Conservation (phyloP, 2,329 filamentous ascomycete species). For the Alternaria rosae region DNA sequence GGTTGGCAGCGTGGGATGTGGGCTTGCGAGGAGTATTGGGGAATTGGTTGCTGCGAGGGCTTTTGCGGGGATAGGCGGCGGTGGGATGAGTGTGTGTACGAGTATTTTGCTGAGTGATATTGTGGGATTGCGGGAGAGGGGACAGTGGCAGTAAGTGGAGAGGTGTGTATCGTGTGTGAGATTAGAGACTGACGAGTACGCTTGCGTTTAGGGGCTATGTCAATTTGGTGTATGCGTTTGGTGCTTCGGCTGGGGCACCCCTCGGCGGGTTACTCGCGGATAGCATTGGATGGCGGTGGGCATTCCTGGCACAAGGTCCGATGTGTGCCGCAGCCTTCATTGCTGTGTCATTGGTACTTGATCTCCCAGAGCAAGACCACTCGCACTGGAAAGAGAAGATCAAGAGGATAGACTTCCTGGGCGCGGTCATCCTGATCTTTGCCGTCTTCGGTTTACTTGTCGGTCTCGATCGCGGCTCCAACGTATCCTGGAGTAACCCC, state of each 20-base stretch:
- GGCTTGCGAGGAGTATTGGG: conserved; percentile 67
- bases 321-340: conserved; percentile 71
- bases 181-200: too few relatives aligned
- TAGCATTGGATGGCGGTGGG: conserved; percentile 78
- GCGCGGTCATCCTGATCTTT: conserved; percentile 69
- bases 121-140: conserved; percentile 72
- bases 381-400: conserved; percentile 72
- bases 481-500: conserved; percentile 70
- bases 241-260: conserved; percentile 71
- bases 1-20: conserved; percentile 69
- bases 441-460: conserved; percentile 72
- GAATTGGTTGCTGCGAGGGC: conserved; percentile 72
- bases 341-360: conserved; percentile 68
- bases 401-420: conserved; percentile 74
- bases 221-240: conserved; percentile 74
- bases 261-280: conserved; percentile 76
- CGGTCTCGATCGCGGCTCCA: conserved; percentile 76
- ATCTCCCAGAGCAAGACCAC: conserved; percentile 66
- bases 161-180: background rate
- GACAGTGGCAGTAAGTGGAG: conserved; percentile 68
- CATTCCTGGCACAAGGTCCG: conserved; percentile 75
- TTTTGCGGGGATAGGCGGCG: conserved; percentile 71
- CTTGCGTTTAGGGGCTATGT: conserved; percentile 60
- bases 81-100: conserved; percentile 74
- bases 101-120: conserved; percentile 75